Conservation (phyloP, 2,329 filamentous ascomycete genomes). For the Venturia carpophila region DNA sequence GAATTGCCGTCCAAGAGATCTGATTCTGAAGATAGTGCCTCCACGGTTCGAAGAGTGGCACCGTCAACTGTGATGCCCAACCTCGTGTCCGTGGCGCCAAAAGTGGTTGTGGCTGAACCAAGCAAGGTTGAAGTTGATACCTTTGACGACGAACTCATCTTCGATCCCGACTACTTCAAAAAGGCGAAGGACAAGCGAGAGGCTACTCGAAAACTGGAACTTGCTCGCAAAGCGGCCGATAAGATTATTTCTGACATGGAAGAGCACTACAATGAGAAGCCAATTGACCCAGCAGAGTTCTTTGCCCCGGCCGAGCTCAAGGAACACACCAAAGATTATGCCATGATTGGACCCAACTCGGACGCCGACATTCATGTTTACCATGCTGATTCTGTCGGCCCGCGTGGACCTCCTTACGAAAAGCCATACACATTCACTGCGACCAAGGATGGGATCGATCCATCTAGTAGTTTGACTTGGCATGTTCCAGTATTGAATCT, state of each 20-base stretch:
- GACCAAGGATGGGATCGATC: constrained; percentile 32
- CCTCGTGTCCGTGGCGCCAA: constrained; percentile 24
- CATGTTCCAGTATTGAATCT: constrained; percentile 48
- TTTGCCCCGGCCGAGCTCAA: constrained; percentile 40
- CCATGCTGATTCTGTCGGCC: constrained; percentile 31
- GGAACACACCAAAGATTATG: constrained; percentile 28
- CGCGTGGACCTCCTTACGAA: constrained; percentile 30
- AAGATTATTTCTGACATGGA: constrained; percentile 38
- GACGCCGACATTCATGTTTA: constrained; percentile 39
- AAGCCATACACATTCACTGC: constrained; percentile 33
- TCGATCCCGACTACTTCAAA: constrained; percentile 40
- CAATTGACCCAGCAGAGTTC: constrained; percentile 30
- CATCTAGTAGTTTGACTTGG: constrained; percentile 29
- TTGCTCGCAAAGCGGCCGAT: constrained; percentile 27
- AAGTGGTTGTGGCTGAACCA: constrained; percentile 23
- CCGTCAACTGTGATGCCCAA: constrained; percentile 23
- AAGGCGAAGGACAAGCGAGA: constrained; percentile 20
- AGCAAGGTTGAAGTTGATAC: constrained; percentile 29
- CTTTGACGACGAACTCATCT: constrained; percentile 39
- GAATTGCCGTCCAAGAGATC: not conserved
- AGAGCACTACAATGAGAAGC: constrained; percentile 33
- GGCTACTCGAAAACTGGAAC: constrained; percentile 12
- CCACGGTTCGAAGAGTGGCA: constrained; percentile 24
- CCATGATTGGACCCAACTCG: constrained; percentile 35
- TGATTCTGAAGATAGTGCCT: not conserved